Evolutionary conservation across 2,329 filamentous ascomycete species (phyloP), one percentile per base, ranked within the genome.

Genomic region (Boeremia lycopersici): DNA sequence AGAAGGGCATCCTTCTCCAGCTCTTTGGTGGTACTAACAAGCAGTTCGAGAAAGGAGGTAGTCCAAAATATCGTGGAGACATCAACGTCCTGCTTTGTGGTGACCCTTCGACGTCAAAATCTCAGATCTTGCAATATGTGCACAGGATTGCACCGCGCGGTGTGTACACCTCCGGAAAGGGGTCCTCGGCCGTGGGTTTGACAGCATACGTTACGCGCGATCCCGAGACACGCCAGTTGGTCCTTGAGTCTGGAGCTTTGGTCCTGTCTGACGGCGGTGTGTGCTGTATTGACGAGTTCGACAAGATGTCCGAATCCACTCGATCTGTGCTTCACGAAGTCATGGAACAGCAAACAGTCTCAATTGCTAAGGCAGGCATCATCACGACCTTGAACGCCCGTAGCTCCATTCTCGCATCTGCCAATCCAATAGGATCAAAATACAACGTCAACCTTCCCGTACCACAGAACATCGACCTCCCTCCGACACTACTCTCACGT

Each of bases 11-110:
- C 58, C 81, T 99, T 10, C 86, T 99, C 4, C 95, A 99, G 71
- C 85, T 99, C 35, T 99, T 99, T 72, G 93, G 95, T 33, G 95
- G 95, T 52, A 96, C 95, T 30, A 99, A 99, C 81, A 99, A 99
- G 79, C 91, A 90, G 0, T 99, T 99, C 75, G 86, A 96, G 55
- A 98, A 97, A 76, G 95, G 95, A 51, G 95, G 93, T 53, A 96
- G 90, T 70, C 95, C 95, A 6, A 93, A 89, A 67, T 99, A 99
- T 75, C 86, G 95, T 79, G 95, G 95, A 59, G 95, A 99, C 75
- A 97, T 99, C 79, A 99, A 99, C 73, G 86, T 99, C 45, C 83
- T 99, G 38, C 88, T 99, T 31, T 99, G 95, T 69, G 95, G 95
- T 82, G 95, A 99, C 70, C 95, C 95, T 0, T 98, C 93, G 0